Evolutionary conservation across 352 stramenopile species (phyloP), one percentile per base, ranked within the genome.

Genomic region (Globisporangium radiosum): DNA sequence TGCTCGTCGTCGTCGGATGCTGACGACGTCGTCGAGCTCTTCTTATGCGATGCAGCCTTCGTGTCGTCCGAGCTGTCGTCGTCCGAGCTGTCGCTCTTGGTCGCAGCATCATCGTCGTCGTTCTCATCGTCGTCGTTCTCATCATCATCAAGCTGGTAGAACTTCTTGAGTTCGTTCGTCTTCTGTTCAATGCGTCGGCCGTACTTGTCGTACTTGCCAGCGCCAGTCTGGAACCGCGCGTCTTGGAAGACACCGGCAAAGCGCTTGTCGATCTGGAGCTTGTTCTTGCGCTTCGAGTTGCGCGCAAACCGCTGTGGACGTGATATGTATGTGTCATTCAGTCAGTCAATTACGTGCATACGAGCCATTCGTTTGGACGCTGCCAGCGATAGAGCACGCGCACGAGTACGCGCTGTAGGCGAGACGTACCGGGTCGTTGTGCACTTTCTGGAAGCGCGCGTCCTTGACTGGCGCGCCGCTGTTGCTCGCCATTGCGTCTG

Each of bases 181-280:
- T 87, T 80, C 65, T 91, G 86, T 55, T 90, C 69, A 7, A 93
- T 82, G n/a, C 78, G 77, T 19, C 85, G 79, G 52, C 85, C 85
- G 55, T 94, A 92, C 66, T 94, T 94, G 73, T 94, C 85, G 68
- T 90, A 94, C 56, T 90, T 92, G 42, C 81, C 85, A 57, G 92
- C 79, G 2, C 85, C 77, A 19, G 78, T 86, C 68, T 92, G 82
- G 66, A 94, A 94, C 36, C 74, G 75, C 52, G 91, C 74, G 65
- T 92, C 81, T 47, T 87, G 75, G 51, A 94, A 72, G 49, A 86
- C 77, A 0, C 60, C 81, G 8, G 78, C 71, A 56, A 94, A 94
- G 7, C 85, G 83, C 53, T 81, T 60, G 65, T 94, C 85, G 57
- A 94, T 82, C 71, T 92, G 67, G 38, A 94, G 65, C 66, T 93